Evolutionary conservation across 139 green algal genomes (phyloP), one percentile per base, ranked within the genome.

Genomic region (Micractinium sp.): DNA sequence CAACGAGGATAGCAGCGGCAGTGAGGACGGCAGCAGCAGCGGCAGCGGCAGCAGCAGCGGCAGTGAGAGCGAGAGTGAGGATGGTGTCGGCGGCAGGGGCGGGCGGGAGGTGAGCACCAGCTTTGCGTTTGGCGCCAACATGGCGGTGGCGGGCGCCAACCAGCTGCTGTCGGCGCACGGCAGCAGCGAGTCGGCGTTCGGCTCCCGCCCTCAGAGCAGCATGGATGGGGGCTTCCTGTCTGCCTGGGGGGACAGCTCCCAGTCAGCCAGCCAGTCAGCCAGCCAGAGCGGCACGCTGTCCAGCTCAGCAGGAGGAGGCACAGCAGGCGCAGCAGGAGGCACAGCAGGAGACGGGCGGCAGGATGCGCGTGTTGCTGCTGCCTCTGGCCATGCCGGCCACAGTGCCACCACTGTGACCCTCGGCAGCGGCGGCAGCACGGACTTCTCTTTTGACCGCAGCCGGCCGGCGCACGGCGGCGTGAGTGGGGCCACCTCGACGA

Each of bases 361-460:
- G 47, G 74, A 31, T 2, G 14, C 29, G 35, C 75, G 3, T 56
- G 35, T 20, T 9, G 47, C 47, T 56, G 47, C 47, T 9, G 47
- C 47, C 7, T 56, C 47, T 56, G 75, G 75, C 75, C 75, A 56
- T 13, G 27, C 38, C 39, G 19, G n/a, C 35, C 36, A 80, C 74
- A 53, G n/a, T 19, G 33, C 60, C 81, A 86, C 56, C 31, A 15
- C 25, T 31, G 25, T 29, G 16, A 12, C 12, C 41, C 31, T 31
- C 35, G 29, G 22, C 86, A 63, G 23, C 86, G 60, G 25, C 38
- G 61, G 20, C 79, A 38, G 47, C 77, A 80, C 56, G 36, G 78
- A 86, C 18, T 88, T 88, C 38, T 84, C 80, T 2, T 91, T 88
- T 38, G 88, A 91, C 36, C 81, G 88, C 88, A 88, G 47, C 71